Evolutionary conservation across 257 asterid species (phyloP).

Genomic region (Cordia subcordata): DNA sequence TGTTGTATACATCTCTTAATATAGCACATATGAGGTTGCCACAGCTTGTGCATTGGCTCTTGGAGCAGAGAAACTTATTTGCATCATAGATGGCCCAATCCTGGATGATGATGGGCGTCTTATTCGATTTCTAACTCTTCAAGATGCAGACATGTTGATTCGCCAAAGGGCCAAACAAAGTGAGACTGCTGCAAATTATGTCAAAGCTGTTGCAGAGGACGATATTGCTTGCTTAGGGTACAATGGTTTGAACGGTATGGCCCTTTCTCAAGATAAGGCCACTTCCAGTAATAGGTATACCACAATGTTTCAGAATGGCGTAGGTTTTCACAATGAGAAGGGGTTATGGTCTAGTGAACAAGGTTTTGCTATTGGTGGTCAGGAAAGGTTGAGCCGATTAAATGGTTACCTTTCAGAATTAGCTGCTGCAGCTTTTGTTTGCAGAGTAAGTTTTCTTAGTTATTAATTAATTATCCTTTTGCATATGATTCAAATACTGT

Average conservation of each 20-base stretch:
- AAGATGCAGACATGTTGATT: slow-evolving; percentile 73
- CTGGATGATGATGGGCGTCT: slow-evolving; percentile 70
- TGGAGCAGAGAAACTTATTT: slow-evolving; percentile 82
- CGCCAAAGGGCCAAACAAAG: slow-evolving; percentile 82
- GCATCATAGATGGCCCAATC: slow-evolving; percentile 90
- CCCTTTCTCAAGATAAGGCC: slow-evolving; percentile 34
- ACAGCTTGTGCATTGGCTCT: slow-evolving; percentile 96
- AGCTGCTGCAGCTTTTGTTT: slow-evolving; percentile 98
- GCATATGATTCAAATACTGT: neutral
- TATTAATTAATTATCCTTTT: neutral
- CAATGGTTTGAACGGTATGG: slow-evolving; percentile 28
- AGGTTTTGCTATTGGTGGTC: slow-evolving; percentile 97
- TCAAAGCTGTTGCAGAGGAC: slow-evolving; percentile 71
- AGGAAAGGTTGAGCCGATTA: slow-evolving; percentile 74
- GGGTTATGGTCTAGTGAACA: slow-evolving; percentile 88
- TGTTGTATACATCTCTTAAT: slow-evolving; percentile 16
- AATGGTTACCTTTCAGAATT: slow-evolving; percentile 89
- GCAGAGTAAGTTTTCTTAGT: slow-evolving; percentile 55
- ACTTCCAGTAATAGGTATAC: slow-evolving; percentile 34
- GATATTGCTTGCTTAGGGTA: slow-evolving; percentile 30
- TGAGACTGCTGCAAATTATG: slow-evolving; percentile 83
- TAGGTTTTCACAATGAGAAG: slow-evolving; percentile 85
- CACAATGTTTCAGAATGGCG: slow-evolving; percentile 86
- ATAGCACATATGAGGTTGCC: slow-evolving; percentile 94
- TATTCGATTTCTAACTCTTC: slow-evolving; percentile 71